Conservation (phyloP, 2,329 filamentous ascomycete genomes). For the Teratosphaeriaceae sp. region DNA sequence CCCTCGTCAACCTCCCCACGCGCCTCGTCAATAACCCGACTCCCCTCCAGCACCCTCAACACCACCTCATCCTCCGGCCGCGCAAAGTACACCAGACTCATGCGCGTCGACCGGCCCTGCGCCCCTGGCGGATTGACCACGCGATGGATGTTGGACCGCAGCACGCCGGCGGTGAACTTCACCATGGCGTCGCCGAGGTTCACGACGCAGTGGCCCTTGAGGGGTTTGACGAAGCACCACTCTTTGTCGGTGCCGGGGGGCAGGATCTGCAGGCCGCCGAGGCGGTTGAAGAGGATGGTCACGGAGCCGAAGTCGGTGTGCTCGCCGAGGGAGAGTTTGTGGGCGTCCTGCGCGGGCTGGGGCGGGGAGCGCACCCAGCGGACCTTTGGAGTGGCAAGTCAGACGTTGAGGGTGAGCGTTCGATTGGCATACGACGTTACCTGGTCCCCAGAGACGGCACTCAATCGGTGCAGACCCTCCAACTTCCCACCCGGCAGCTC, state of each 20-base stretch:
- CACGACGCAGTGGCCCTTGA: slow-evolving; percentile 40
- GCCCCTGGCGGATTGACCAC: slow-evolving; percentile 44
- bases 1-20: slow-evolving; percentile 31
- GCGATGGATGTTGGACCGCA: slow-evolving; percentile 36
- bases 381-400: slow-evolving; percentile 23
- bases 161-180: slow-evolving; percentile 34
- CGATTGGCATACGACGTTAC: not conserved
- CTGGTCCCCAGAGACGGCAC: slow-evolving; percentile 41
- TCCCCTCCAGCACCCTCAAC: slow-evolving; percentile 29
- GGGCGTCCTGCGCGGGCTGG: slow-evolving; percentile 34
- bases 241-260: slow-evolving; percentile 29
- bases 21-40: slow-evolving; percentile 16
- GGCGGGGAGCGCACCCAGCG: slow-evolving; percentile 46
- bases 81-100: slow-evolving; percentile 50
- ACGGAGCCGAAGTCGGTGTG: slow-evolving; percentile 52
- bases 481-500: slow-evolving; percentile 36
- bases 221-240: slow-evolving; percentile 48
- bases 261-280: slow-evolving; percentile 49
- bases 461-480: slow-evolving; percentile 38
- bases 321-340: slow-evolving; percentile 39
- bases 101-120: slow-evolving; percentile 40
- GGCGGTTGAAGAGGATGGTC: slow-evolving; percentile 49
- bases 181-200: slow-evolving; percentile 43
- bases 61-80: slow-evolving; percentile 45
- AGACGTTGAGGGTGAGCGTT: not conserved